Evolutionary conservation across 768 basidiomycete species (phyloP).

Genomic region (Mycena rebaudengoi): DNA sequence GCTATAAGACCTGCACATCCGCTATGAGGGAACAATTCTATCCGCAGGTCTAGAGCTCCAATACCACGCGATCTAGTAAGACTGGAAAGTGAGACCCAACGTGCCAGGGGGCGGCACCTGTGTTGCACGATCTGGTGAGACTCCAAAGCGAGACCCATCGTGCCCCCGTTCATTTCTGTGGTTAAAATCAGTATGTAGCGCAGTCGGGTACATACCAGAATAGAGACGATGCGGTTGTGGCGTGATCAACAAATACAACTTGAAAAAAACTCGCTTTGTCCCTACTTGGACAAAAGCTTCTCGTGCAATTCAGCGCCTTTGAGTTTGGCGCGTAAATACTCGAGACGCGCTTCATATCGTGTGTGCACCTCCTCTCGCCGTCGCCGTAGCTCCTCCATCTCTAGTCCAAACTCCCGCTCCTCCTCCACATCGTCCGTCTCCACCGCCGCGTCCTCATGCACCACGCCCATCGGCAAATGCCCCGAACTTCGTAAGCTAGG

Average conservation of each 20-base stretch:
- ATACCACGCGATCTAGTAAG: neutral
- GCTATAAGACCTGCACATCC: slow-evolving; percentile 3
- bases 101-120: too few species aligned
- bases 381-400: slow-evolving; percentile 74
- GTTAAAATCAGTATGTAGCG: too few species aligned
- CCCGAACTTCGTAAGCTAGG: slow-evolving; percentile 60
- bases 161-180: too few species aligned
- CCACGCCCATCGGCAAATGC: slow-evolving; percentile 59
- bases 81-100: too few species aligned
- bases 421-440: slow-evolving; percentile 40
- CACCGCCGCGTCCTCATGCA: slow-evolving; percentile 57
- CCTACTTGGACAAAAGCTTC: slow-evolving; percentile 62
- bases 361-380: slow-evolving; percentile 74
- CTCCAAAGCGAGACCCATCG: too few species aligned
- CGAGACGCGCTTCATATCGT: slow-evolving; percentile 79
- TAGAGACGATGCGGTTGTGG: neutral
- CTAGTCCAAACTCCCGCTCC: slow-evolving; percentile 53
- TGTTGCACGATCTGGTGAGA: too few species aligned
- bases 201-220: neutral
- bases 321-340: slow-evolving; percentile 82
- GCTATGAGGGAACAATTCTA: neutral
- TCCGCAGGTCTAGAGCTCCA: neutral
- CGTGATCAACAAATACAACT: neutral
- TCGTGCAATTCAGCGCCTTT: slow-evolving; percentile 88
- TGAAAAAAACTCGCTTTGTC: neutral